Base-by-base conservation (phyloP, 148 eudicot genomes). In the Chenopodium formosanum region DNA sequence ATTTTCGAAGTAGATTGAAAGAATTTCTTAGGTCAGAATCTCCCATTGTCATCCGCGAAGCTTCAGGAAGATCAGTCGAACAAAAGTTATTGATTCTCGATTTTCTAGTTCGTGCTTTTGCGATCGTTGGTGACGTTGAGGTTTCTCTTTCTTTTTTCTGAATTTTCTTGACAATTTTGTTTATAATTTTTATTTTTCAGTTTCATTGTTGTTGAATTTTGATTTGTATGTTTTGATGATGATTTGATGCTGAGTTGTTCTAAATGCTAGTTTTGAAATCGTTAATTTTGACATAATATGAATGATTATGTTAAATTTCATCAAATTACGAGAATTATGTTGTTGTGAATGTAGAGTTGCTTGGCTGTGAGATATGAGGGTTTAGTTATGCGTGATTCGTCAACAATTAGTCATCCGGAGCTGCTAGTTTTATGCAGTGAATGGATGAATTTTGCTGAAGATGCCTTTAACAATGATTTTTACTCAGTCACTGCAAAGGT, bases 331-430 rank as follows among this genome's bases (percentile, higher is more conserved):
- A 12, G 44, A n/a, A 2, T 16, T 72, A 23, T 4, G 31, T 46
- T 46, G 29, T 3, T 63, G 25, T 83, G 67, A 77, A 34, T 58
- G 37, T 85, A 94, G 98, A 93, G 92, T 85, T 93, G 96, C 85
- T 87, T 95, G 89, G 93, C 96, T 23, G 77, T 95, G 89, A 91
- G 97, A 85, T 95, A 93, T 73, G 98, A 93, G 85, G 97, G 91
- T 73, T 80, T 95, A 82, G 68, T 84, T 80, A 77, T 91, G 84
- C 90, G 97, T 40, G 89, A 93, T 37, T 75, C 88, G 13, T 83
- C 75, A 83, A 70, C 91, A 50, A 19, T 78, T 50, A 73, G 40
- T 76, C 83, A 87, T 53, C 86, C 81, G 29, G 81, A 83, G 82
- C 84, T 92, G 70, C 88, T 66, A 74, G 97, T 95, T 84, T 84